These are phyloP conservation scores for Baeospora myosura DNA, from an alignment of 1,284 basidiomycete species.

Conservation along the genomic window DNA sequence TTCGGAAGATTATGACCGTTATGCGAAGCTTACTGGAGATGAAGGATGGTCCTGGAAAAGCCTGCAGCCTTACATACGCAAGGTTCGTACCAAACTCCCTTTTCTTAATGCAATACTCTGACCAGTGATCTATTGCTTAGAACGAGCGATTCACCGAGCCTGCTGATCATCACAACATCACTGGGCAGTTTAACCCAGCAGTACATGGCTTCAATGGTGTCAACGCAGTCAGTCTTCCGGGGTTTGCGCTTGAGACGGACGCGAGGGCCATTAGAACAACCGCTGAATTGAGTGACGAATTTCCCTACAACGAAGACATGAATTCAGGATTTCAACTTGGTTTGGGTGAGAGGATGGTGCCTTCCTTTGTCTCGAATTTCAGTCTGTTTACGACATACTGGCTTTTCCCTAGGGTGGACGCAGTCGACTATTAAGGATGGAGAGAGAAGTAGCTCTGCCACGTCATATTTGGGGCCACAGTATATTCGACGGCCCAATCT, in stretches of 20 bases:
- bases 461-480: constrained; percentile 28
- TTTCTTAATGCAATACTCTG: neutral
- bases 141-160: constrained; percentile 2
- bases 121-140: constrained; percentile 1
- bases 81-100: constrained; percentile 13
- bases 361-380: neutral
- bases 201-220: constrained; percentile 9
- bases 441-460: constrained; percentile 20
- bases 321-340: constrained; percentile 25
- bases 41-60: constrained; percentile 22
- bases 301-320: constrained; percentile 21
- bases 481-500: constrained; percentile 15
- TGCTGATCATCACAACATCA: neutral
- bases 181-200: constrained; percentile 5
- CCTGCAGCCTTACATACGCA: constrained; percentile 20
- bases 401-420: constrained; percentile 11
- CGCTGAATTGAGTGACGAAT: constrained; percentile 9
- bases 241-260: constrained; percentile 3
- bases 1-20: constrained; percentile 20
- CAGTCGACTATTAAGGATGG: constrained; percentile 20
- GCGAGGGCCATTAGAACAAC: neutral
- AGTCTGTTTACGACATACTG: neutral
- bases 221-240: constrained; percentile 8
- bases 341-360: constrained; percentile 16
- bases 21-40: constrained; percentile 19